phyloP scores from a whole-genome alignment of 2,329 filamentous ascomycete genomes.

The Fusarium bactridioides region DNA sequence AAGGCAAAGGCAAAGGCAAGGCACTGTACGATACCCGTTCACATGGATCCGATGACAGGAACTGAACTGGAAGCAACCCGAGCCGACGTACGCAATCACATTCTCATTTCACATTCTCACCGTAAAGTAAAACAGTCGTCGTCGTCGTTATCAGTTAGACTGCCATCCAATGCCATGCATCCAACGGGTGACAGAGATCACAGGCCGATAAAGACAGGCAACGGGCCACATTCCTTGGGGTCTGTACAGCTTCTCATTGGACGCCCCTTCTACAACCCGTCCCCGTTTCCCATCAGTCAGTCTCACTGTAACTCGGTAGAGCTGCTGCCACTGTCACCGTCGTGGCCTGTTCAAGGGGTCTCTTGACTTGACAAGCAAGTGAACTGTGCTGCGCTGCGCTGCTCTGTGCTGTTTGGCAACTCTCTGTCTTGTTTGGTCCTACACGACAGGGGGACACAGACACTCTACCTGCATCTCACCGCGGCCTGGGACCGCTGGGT shows the following conservation, averaged over 20 bases:
- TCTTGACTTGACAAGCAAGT: conserved; percentile 22
- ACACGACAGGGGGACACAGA: conserved; percentile 2
- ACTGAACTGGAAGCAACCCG: conserved; percentile 1
- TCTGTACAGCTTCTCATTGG: conserved; percentile 29
- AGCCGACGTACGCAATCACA: not conserved
- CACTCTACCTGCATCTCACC: conserved; percentile 32
- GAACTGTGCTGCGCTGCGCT: not conserved
- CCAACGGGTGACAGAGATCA: conserved; percentile 37
- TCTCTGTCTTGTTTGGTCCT: not conserved
- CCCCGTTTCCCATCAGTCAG: conserved; percentile 35
- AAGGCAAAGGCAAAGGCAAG: conserved; percentile 1
- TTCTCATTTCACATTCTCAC: conserved; percentile 12
- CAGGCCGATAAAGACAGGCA: conserved; percentile 14
- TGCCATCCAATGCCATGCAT: conserved; percentile 13
- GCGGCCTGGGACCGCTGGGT: conserved; percentile 30
- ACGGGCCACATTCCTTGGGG: conserved; percentile 32
- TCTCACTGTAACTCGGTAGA: conserved; percentile 34
- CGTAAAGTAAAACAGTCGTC: not conserved
- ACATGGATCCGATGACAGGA: conserved; percentile 10
- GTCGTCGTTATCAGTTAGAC: conserved; percentile 9
- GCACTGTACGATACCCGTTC: conserved; percentile 18
- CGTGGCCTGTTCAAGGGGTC: conserved; percentile 32
- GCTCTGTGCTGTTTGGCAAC: not conserved
- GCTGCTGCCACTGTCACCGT: conserved; percentile 5
- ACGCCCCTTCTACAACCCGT: conserved; percentile 31